Conservation (phyloP, 1,284 basidiomycete species). For the Entoloma clypeatum region DNA sequence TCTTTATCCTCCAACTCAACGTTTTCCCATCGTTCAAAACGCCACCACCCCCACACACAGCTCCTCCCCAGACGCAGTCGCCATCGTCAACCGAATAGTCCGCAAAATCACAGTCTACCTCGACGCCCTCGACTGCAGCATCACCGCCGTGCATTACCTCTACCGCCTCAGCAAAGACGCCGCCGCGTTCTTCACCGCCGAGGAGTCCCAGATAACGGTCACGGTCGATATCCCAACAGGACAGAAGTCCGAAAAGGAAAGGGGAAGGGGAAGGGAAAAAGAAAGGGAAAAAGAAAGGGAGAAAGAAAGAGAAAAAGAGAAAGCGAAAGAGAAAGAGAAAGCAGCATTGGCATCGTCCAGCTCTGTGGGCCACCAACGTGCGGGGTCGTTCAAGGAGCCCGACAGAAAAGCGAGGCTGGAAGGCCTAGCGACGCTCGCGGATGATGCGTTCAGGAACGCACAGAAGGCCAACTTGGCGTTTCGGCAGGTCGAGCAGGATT, state of each 20-base stretch:
- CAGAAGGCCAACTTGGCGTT: constrained; percentile 26
- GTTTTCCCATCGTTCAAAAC: neutral
- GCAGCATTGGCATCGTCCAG: neutral
- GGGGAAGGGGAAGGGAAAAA: too few species aligned
- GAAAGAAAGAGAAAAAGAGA: too few species aligned
- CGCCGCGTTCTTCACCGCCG: constrained; percentile 19
- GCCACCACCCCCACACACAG: neutral
- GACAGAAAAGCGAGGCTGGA: constrained; percentile 8
- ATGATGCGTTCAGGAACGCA: constrained; percentile 23
- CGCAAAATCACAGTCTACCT: constrained; percentile 28
- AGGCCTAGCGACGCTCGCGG: constrained; percentile 17
- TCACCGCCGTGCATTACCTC: constrained; percentile 28
- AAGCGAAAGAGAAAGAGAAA: constrained; percentile 6
- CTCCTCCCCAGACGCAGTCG: constrained; percentile 12
- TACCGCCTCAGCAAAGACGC: constrained; percentile 30
- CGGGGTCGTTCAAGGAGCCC: too few species aligned
- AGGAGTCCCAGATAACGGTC: too few species aligned
- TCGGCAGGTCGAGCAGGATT: constrained; percentile 32
- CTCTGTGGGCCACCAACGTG: too few species aligned
- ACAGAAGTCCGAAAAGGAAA: too few species aligned
- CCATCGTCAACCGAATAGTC: constrained; percentile 27
- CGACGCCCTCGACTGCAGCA: constrained; percentile 31
- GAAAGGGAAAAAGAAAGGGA: too few species aligned
- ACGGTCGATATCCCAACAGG: too few species aligned
- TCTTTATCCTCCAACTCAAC: neutral